A percentile compares a stretch with the other conserved stretches of the same genome.
Evolutionary conservation across 352 stramenopile genomes (phyloP).

Genomic region (Globisporangium nagaii): DNA sequence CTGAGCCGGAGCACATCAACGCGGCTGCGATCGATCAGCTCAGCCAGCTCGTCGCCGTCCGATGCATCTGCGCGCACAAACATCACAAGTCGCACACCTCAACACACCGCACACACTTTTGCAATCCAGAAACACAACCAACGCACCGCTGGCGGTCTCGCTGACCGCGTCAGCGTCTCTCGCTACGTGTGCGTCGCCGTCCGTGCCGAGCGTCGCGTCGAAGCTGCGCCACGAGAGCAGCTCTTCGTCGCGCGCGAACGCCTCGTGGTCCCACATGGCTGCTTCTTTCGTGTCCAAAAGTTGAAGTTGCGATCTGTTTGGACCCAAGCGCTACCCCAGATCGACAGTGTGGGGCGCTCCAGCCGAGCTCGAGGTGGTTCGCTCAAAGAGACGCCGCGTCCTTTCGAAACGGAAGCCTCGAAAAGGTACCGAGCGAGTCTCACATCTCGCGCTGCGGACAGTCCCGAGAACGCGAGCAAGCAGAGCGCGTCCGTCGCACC

Average conservation of each 20-base stretch:
- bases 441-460: no score
- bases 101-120: neutral
- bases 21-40: slow-evolving; percentile 15
- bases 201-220: slow-evolving; percentile 14
- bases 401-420: slow-evolving; percentile 1
- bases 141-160: slow-evolving; percentile 11
- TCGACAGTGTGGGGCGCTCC: neutral
- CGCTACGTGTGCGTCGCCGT: neutral
- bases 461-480: no score
- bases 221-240: slow-evolving; percentile 37
- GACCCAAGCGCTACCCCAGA: neutral
- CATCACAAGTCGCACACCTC: neutral
- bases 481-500: no score
- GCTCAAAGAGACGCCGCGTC: slow-evolving; percentile 1
- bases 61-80: slow-evolving; percentile 15
- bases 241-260: slow-evolving; percentile 22
- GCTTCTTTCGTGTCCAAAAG: neutral
- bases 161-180: slow-evolving; percentile 3
- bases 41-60: slow-evolving; percentile 18
- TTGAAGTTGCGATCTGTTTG: neutral
- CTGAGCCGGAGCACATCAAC: neutral
- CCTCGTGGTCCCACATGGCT: slow-evolving; percentile 8
- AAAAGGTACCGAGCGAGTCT: no score
- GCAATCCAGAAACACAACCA: neutral
- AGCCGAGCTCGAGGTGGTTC: neutral